Conservation (phyloP, 164 flowering plant species). For the Chimonanthus salicifolius region DNA sequence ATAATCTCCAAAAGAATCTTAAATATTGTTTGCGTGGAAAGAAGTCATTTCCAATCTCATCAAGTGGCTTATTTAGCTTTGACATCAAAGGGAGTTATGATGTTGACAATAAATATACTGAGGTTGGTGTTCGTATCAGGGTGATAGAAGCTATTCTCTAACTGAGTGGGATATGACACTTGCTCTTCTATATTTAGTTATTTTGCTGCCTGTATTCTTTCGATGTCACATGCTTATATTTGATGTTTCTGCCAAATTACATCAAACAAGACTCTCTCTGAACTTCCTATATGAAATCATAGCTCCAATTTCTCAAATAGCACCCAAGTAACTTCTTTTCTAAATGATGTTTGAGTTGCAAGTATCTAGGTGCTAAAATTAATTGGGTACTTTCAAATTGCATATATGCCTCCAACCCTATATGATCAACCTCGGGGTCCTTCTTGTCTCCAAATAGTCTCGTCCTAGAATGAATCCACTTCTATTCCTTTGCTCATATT, state of each 20-base stretch:
- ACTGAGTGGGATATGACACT: background rate
- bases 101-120: conserved; percentile 46
- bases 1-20: conserved; percentile 34
- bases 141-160: background rate
- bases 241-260: background rate
- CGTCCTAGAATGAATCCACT: background rate
- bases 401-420: background rate
- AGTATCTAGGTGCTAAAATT: background rate
- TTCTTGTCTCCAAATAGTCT: background rate
- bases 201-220: conserved; percentile 3
- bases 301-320: background rate
- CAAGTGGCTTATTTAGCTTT: conserved; percentile 40
- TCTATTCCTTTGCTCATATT: background rate
- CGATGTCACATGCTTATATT: background rate
- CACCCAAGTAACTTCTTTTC: background rate
- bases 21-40: conserved; percentile 58
- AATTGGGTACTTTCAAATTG: background rate
- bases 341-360: background rate
- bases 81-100: conserved; percentile 60
- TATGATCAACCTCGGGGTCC: background rate
- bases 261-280: background rate
- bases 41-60: conserved; percentile 57
- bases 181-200: background rate
- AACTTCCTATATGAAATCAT: background rate
- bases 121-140: conserved; percentile 40